Evolutionary conservation across 1,284 basidiomycete genomes (phyloP), one percentile per base, ranked within the genome.

Genomic region (Tilletia caries): DNA sequence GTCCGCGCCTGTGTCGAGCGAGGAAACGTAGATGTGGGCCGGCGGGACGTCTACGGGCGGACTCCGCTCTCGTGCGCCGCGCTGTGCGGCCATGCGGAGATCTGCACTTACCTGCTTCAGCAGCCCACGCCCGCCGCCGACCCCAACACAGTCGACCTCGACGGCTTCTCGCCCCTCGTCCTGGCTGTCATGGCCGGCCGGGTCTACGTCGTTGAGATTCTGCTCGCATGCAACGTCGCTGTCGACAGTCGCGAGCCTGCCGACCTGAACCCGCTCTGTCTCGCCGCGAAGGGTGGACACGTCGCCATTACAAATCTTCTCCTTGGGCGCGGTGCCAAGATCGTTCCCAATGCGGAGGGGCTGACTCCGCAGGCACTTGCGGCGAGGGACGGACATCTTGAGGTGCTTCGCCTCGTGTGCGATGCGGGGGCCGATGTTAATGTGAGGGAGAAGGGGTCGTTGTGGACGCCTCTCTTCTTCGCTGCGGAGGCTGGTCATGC

Each of bases 341-440:
- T 92, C 73, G 80, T 91, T 29, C 88, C 93, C 2, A 98, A 98
- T 82, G 92, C 90, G 65, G 97, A 95, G 75, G 96, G 96, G 20
- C 91, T 98, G 80, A 95, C 91, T 81, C 95, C 96, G 0, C 92
- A 96, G 79, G 95, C 98, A 84, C 88, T 98, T n/a, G 96, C 96
- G 27, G 95, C 95, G n/a, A 89, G 92, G 70, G 92, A 94, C 79
- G 96, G 96, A 1, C 95, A 97, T 79, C 88, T 88, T 3, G 89
- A 90, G 32, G 89, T 96, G 29, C 92, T 95, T 79, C 87, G 86
- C 68, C 84, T 95, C 10, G 88, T 99, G n/a, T 86, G 94, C 77
- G 84, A 70, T 80, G 84, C 67, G 77, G 85, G 74, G 2, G 79
- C 76, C 23, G 77, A 81, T 37, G 73, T 75, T 4, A 74, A 98